A percentile compares a stretch with the other conserved stretches of the same genome.
phyloP scores from a whole-genome alignment of 495 filamentous ascomycete species.

The Hapsidospora chrysogenum region DNA sequence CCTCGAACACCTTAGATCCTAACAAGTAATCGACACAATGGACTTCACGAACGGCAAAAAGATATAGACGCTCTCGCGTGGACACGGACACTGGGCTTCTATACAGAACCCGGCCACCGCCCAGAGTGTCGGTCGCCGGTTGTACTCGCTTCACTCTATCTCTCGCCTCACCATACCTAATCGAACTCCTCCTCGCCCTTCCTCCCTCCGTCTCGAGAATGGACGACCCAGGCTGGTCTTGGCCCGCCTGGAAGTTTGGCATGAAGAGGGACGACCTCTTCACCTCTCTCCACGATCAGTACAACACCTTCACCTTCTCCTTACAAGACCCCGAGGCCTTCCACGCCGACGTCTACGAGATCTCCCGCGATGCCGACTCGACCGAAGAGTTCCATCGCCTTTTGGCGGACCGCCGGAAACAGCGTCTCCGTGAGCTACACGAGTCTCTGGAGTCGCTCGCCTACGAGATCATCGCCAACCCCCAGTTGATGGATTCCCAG shows the following conservation, averaged over 20 bases:
- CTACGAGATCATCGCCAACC: conserved; percentile 34
- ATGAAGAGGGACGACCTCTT: conserved; percentile 22
- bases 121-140: too few species aligned
- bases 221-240: conserved; percentile 27
- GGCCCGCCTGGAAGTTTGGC: conserved; percentile 34
- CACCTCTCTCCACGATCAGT: conserved; percentile 20
- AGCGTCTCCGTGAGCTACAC: conserved; percentile 28
- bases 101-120: too few species aligned
- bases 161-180: too few species aligned
- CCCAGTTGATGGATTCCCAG: conserved; percentile 27
- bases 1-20: too few species aligned
- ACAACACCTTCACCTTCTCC: conserved; percentile 19
- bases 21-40: too few species aligned
- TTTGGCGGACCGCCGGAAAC: conserved; percentile 27
- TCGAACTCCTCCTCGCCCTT: background rate
- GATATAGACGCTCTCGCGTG: too few species aligned
- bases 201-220: conserved; percentile 14
- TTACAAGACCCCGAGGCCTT: conserved; percentile 24
- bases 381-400: conserved; percentile 27
- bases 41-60: too few species aligned
- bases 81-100: too few species aligned
- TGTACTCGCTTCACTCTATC: too few species aligned
- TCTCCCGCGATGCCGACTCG: conserved; percentile 21
- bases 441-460: conserved; percentile 28
- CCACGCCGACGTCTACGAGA: conserved; percentile 26